Evolutionary conservation across 2,329 filamentous ascomycete genomes (phyloP).

Genomic region (Colletotrichum tofieldiae): DNA sequence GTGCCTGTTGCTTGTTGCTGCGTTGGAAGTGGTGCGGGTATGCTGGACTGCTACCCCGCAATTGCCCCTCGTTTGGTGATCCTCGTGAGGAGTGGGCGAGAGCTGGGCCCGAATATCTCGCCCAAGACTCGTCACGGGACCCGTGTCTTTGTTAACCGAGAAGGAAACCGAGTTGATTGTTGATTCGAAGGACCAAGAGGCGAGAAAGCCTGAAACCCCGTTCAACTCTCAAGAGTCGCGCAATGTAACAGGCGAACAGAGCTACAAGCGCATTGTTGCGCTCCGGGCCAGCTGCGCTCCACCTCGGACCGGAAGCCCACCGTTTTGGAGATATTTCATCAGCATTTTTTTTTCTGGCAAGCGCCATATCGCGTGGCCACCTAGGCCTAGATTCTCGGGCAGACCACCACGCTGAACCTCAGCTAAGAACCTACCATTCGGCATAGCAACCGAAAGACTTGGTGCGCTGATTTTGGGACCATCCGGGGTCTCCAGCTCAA

Average conservation of each 20-base stretch:
- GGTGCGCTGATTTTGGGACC: conserved; percentile 19
- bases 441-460: neutral
- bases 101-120: conserved; percentile 4
- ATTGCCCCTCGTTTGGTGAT: conserved; percentile 41
- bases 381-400: neutral
- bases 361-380: neutral
- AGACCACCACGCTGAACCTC: conserved; percentile 4
- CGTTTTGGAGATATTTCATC: neutral
- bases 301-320: conserved; percentile 32
- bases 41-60: conserved; percentile 38
- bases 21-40: conserved; percentile 19
- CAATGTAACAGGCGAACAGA: neutral
- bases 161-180: neutral
- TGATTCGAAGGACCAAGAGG: neutral
- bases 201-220: too few species aligned
- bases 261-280: neutral
- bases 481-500: conserved; percentile 12
- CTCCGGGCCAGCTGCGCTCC: conserved; percentile 3
- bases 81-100: conserved; percentile 5
- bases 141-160: neutral
- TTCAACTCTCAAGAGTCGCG: neutral
- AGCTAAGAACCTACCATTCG: neutral
- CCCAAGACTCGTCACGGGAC: neutral
- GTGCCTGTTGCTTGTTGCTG: conserved; percentile 16
- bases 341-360: neutral